Percentiles rank a stretch among this genome's conserved stretches.
These are phyloP conservation scores for Cajanus cajan DNA, from an alignment of 306 rosid species.

Conservation along the genomic window DNA sequence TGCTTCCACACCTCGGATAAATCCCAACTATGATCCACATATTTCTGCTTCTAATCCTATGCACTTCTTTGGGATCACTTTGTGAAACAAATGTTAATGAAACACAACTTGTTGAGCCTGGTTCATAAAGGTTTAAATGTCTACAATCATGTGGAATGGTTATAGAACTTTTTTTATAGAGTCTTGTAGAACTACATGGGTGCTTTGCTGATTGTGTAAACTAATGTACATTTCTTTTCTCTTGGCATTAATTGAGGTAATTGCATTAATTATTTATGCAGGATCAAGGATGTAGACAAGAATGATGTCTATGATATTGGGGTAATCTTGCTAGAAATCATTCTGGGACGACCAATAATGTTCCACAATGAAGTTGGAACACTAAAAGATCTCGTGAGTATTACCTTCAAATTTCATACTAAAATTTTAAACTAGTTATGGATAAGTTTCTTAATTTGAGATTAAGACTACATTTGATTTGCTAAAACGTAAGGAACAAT, in stretches of 20 bases:
- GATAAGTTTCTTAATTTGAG: not conserved
- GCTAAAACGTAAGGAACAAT: not conserved
- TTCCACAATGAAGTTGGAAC: conserved; percentile 80
- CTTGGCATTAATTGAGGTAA: not conserved
- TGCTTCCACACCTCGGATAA: not conserved
- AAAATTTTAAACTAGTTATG: not conserved
- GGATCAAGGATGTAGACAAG: conserved; percentile 64
- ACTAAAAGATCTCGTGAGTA: conserved; percentile 86
- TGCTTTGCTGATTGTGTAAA: not conserved
- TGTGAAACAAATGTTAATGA: not conserved
- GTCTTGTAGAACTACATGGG: not conserved
- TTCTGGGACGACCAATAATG: conserved; percentile 80
- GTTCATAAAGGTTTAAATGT: not conserved
- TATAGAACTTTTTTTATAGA: not conserved
- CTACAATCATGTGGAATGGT: not conserved
- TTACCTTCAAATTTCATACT: conserved; percentile 12
- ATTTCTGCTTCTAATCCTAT: not conserved
- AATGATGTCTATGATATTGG: conserved; percentile 88
- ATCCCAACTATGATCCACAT: not conserved
- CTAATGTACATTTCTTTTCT: not conserved
- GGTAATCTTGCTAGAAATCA: conserved; percentile 77
- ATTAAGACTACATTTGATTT: not conserved
- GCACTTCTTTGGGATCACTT: not conserved
- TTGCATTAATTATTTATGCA: conserved; percentile 32
- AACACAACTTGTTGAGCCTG: not conserved